A percentile compares a stretch with the other conserved stretches of the same genome.
These are phyloP conservation scores for Gomphus bonarii DNA, from an alignment of 1,284 basidiomycete genomes.

Conservation along the genomic window DNA sequence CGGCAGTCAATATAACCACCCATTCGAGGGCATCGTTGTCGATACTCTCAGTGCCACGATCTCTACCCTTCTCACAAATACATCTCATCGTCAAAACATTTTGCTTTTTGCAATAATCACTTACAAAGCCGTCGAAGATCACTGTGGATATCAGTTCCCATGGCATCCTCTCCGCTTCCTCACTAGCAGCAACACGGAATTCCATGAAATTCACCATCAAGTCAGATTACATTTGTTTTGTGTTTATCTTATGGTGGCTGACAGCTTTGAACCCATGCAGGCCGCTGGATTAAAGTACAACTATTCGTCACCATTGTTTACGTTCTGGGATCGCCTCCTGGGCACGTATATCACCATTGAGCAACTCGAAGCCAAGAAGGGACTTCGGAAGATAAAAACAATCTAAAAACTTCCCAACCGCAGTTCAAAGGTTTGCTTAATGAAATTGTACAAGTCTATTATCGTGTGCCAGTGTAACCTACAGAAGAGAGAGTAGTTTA, in stretches of 20 bases:
- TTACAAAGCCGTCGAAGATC: conserved; percentile 95
- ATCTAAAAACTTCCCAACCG: too few relatives aligned
- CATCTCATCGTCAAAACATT: conserved; percentile 79
- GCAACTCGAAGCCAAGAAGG: conserved; percentile 1
- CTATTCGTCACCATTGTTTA: conserved; percentile 3
- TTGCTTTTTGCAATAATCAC: conserved; percentile 80
- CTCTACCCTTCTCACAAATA: conserved; percentile 59
- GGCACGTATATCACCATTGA: conserved; percentile 4
- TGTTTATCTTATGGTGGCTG: neutral
- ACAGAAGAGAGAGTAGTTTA: too few relatives aligned
- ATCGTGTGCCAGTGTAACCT: too few relatives aligned
- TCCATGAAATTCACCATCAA: conserved; percentile 98
- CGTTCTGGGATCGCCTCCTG: conserved; percentile 3
- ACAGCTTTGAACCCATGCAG: neutral
- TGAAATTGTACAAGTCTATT: too few relatives aligned
- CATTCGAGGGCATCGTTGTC: conserved; percentile 86
- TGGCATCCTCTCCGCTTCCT: conserved; percentile 85
- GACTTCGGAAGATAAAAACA: neutral
- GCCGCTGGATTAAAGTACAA: conserved; percentile 2
- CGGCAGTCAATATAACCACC: conserved; percentile 97
- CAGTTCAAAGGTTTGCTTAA: too few relatives aligned
- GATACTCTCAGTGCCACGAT: conserved; percentile 79
- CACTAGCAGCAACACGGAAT: conserved; percentile 88
- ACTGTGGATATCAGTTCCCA: conserved; percentile 87
- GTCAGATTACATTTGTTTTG: conserved; percentile 26